Base-by-base conservation (phyloP, 2,329 filamentous ascomycete species). In the Lecanoromycetidae sp. region DNA sequence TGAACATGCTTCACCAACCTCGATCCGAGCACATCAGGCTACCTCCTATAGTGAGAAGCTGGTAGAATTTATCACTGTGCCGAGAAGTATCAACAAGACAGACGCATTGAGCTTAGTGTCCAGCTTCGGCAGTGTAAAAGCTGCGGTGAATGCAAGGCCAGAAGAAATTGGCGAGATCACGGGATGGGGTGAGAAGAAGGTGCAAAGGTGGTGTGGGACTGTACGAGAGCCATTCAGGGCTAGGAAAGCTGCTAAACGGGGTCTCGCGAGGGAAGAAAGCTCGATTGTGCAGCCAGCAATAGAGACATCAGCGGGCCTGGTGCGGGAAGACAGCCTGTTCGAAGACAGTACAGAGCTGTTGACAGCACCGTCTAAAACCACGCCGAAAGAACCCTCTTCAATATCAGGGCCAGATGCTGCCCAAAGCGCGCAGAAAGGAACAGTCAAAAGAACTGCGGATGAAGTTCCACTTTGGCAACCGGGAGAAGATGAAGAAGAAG, bases 181-280 rank as follows among this genome's bases (percentile, higher is more conserved):
- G 25, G 91, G 91, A 1, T 98, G 88, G 88, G 91, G 91, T 27
- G 86, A 93, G 65, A 87, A 86, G 68, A 98, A 98, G 65, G 87
- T 95, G 19, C 82, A 84, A 63, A 77, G 79, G 49, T 96, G 90
- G 90, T 82, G 76, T 55, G 75, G 71, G 48, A 82, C 84, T 8
- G 83, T 95, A 1, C 77, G 86, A 50, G 87, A 94, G 64, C 86
- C 87, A 0, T 95, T 96, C 57, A 71, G 86, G 49, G 78, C 82
- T 4, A 78, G 80, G 57, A 83, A 82, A 57, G 76, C 84, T 2
- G 76, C 74, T n/a, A 84, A 68, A 54, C 62, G 71, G 32, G 68
- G 64, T n/a, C 54, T 70, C 12, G 42, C 36, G 46, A 55, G 48
- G 50, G 51, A 50, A 39, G 48, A 47, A 38, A 56, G 44, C 35